Evolutionary conservation across 768 basidiomycete genomes (phyloP).

Genomic region (Lactarius trivialis): DNA sequence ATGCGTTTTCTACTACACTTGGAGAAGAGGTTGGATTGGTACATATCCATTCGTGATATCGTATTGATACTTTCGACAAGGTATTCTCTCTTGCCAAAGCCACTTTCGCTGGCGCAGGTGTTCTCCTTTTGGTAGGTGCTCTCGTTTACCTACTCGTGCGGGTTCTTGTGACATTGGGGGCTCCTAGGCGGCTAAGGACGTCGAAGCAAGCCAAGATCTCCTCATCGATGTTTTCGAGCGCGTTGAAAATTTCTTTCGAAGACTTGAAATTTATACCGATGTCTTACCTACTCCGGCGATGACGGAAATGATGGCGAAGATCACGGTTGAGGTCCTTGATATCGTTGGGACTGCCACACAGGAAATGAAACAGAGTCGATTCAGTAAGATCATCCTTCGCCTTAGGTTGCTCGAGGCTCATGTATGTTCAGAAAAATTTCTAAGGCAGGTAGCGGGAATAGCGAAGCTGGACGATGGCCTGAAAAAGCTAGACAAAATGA

Average conservation of each 20-base stretch:
- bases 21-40: background rate
- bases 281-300: background rate
- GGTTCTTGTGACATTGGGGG: background rate
- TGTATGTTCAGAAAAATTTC: background rate
- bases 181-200: background rate
- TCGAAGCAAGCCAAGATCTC: background rate
- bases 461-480: background rate
- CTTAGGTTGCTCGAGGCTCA: background rate
- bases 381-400: background rate
- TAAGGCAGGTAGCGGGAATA: background rate
- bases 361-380: background rate
- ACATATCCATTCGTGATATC: background rate
- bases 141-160: background rate
- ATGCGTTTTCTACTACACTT: background rate
- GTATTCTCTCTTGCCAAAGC: background rate
- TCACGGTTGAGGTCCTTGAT: background rate
- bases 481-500: background rate
- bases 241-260: background rate
- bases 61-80: background rate
- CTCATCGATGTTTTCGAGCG: background rate
- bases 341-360: background rate
- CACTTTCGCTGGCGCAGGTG: background rate
- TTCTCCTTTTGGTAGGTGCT: background rate
- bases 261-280: background rate
- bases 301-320: background rate